A percentile compares a stretch with the other conserved stretches of the same genome.
These are phyloP conservation scores for Hypoxylon sp. DNA, from an alignment of 2,329 filamentous ascomycete species.

Conservation along the genomic window DNA sequence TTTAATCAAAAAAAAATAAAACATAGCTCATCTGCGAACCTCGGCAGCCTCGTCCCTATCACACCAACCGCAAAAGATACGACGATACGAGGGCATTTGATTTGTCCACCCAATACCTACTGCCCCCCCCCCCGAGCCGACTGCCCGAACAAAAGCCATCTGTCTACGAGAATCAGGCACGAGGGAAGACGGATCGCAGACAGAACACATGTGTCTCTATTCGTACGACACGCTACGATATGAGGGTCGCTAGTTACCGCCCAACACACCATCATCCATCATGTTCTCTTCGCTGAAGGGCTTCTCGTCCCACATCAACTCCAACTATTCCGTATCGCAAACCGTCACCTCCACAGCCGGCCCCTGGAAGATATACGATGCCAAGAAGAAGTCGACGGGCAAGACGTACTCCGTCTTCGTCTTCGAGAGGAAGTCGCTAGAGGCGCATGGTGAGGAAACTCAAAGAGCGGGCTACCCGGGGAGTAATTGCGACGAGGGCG, in stretches of 20 bases:
- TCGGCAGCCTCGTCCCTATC: conserved; percentile 1
- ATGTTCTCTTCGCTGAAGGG: conserved; percentile 98
- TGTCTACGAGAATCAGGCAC: conserved; percentile 10
- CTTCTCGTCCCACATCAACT: conserved; percentile 90
- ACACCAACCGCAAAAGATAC: background rate
- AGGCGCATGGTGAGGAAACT: conserved; percentile 64
- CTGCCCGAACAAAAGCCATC: conserved; percentile 10
- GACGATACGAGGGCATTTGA: background rate
- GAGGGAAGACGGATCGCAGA: conserved; percentile 20
- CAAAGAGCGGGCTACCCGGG: background rate
- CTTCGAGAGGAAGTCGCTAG: conserved; percentile 89
- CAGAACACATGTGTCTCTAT: conserved; percentile 38
- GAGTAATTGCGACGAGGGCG: background rate
- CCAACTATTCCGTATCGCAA: conserved; percentile 87
- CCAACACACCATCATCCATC: conserved; percentile 50
- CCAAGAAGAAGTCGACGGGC: conserved; percentile 94
- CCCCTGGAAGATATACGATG: conserved; percentile 97
- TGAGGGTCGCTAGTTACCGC: conserved; percentile 43
- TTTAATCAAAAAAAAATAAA: conserved; percentile 6
- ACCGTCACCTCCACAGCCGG: conserved; percentile 83
- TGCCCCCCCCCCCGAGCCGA: conserved; percentile 13
- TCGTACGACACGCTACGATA: conserved; percentile 42
- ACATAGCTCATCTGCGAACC: conserved; percentile 24
- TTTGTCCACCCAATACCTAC: background rate
- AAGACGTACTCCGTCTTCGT: conserved; percentile 92